These are phyloP conservation scores for Cyamopsis tetragonoloba DNA, from an alignment of 306 rosid species.

Conservation along the genomic window DNA sequence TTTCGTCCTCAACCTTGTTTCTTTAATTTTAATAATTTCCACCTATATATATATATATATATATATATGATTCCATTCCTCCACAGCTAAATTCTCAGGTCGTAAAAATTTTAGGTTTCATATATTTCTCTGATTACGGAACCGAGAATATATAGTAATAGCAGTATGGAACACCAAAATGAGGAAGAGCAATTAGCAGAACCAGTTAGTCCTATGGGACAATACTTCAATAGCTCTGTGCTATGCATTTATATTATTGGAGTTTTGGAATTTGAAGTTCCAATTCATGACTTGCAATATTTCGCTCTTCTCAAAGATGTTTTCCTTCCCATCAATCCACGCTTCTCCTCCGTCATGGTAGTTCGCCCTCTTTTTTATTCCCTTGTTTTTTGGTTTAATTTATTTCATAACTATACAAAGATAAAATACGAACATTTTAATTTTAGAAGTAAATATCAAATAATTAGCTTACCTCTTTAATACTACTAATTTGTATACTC, in stretches of 20 bases:
- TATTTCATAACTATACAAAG: not conserved
- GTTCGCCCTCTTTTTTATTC: conserved; percentile 15
- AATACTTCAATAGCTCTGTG: conserved; percentile 42
- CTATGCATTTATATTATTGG: conserved; percentile 40
- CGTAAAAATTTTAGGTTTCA: not conserved
- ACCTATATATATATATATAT: not conserved
- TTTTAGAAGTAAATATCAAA: too few species aligned
- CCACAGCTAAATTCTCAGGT: not conserved
- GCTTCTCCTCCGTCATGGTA: conserved; percentile 63
- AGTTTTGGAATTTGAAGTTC: conserved; percentile 48
- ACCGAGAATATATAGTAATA: not conserved
- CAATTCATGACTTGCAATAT: conserved; percentile 23
- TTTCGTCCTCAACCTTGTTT: not conserved
- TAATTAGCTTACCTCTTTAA: too few species aligned
- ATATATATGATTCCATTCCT: not conserved
- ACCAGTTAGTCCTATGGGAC: conserved; percentile 61
- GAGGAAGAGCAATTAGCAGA: conserved; percentile 30
- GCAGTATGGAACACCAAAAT: not conserved
- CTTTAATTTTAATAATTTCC: not conserved
- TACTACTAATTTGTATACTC: too few species aligned
- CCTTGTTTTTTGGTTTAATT: not conserved
- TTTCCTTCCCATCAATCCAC: conserved; percentile 50
- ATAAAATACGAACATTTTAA: not conserved
- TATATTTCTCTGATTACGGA: not conserved
- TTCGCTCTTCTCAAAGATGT: conserved; percentile 21